phyloP scores from a whole-genome alignment of 23 red algal genomes.

The Gracilaria caudata region DNA sequence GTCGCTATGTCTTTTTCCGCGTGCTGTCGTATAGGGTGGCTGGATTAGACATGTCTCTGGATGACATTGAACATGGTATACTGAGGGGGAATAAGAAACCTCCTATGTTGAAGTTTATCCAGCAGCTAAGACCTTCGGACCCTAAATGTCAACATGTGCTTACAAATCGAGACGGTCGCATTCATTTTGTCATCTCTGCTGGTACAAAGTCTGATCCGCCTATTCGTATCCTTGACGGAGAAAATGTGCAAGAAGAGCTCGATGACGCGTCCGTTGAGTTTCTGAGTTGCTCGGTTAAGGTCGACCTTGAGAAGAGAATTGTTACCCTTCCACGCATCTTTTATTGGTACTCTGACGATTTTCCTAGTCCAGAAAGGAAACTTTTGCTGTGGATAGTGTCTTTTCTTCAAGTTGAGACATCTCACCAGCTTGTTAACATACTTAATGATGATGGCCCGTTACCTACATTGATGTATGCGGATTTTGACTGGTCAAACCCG shows the following conservation, averaged over 20 bases:
- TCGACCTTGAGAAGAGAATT: slow-evolving; percentile 48
- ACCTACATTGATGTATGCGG: slow-evolving; percentile 80
- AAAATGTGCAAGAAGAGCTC: slow-evolving; percentile 90
- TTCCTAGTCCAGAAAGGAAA: slow-evolving; percentile 54
- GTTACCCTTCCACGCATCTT: slow-evolving; percentile 95
- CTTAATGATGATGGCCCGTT: slow-evolving; percentile 28
- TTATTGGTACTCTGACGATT: slow-evolving; percentile 96
- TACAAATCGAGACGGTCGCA: slow-evolving; percentile 80
- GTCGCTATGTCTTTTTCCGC: slow-evolving; percentile 93
- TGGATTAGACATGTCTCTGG: slow-evolving; percentile 90
- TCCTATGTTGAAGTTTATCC: slow-evolving; percentile 84
- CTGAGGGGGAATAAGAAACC: slow-evolving; percentile 90
- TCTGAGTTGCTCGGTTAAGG: slow-evolving; percentile 79
- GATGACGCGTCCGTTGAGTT: slow-evolving; percentile 87
- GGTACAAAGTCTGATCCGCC: slow-evolving; percentile 95
- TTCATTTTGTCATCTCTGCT: slow-evolving; percentile 98
- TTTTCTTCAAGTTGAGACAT: slow-evolving; percentile 75
- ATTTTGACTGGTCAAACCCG: slow-evolving; percentile 90
- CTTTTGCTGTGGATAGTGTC: slow-evolving; percentile 82
- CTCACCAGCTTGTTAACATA: slow-evolving; percentile 59
- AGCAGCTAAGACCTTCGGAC: slow-evolving; percentile 91
- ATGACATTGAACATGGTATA: slow-evolving; percentile 99
- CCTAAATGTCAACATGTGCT: slow-evolving; percentile 90
- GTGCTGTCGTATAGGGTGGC: slow-evolving; percentile 86
- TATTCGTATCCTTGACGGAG: slow-evolving; percentile 95